A percentile compares a stretch with the other conserved stretches of the same genome.
These are phyloP conservation scores for Aquilaria sinensis DNA, from an alignment of 345 rosid genomes.

Conservation along the genomic window DNA sequence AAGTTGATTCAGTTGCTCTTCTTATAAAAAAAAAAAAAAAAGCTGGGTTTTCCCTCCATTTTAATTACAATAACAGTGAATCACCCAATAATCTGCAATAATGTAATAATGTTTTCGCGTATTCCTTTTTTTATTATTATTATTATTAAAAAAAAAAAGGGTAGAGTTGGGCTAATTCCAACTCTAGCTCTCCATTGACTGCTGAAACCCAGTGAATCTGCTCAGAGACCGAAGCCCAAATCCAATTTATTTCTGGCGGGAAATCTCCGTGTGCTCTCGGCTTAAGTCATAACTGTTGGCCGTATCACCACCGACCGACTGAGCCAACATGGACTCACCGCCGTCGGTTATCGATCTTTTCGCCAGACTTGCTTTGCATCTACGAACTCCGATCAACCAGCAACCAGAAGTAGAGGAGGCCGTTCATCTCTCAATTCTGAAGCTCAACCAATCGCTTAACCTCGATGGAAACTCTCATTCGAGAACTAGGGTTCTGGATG, in stretches of 20 bases:
- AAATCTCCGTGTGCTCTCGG: background rate
- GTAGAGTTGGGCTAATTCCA: too few relatives aligned
- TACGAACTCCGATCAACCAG: slow-evolving; percentile 15
- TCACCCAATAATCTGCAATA: too few relatives aligned
- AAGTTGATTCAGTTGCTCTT: too few relatives aligned
- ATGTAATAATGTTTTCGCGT: too few relatives aligned
- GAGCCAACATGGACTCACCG: slow-evolving; percentile 12
- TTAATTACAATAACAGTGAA: too few relatives aligned
- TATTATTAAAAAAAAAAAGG: too few relatives aligned
- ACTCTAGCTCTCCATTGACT: too few relatives aligned
- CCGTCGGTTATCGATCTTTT: slow-evolving; percentile 37
- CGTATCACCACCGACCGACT: background rate
- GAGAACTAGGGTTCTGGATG: slow-evolving; percentile 49
- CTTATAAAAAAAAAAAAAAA: too few relatives aligned
- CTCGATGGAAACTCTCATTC: slow-evolving; percentile 26
- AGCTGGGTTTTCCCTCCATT: too few relatives aligned
- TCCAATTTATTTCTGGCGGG: slow-evolving; percentile 16
- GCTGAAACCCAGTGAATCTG: too few relatives aligned
- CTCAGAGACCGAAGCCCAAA: background rate
- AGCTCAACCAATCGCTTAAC: slow-evolving; percentile 50
- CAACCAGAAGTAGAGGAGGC: slow-evolving; percentile 22
- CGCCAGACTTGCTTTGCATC: slow-evolving; percentile 36
- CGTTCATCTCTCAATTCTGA: slow-evolving; percentile 41
- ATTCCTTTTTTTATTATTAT: too few relatives aligned
- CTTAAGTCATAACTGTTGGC: background rate